Base-by-base conservation (phyloP, 345 rosid genomes). In the Syzygium grande region DNA sequence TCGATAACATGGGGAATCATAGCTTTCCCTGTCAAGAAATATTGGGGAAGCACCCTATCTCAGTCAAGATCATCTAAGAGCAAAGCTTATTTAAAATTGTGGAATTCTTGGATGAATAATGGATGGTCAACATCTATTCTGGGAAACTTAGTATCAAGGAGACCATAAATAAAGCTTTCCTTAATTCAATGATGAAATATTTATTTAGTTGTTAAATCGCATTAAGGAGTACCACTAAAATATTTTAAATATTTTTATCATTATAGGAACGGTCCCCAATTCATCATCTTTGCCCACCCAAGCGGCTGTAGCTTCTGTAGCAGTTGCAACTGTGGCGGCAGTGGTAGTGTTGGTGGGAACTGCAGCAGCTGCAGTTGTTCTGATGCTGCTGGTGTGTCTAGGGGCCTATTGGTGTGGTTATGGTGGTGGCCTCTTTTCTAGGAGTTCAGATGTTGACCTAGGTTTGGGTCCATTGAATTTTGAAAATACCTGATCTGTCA, bases 191-290 rank as follows among this genome's bases (percentile, higher is more conserved):
- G 83, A 73, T 73, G 43, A 38, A 38, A 73, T 38, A 34, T 73
- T 73, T 73, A 38, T 73, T 38, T 73, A 73, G 83, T 22, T 25
- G 58, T 85, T 85, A 53, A 52, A 58, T 85, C n/a, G 51, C 65
- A 54, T 85, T 54, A 85, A 85, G 86, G 38, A 78, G 59, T 51
- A 78, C 58, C 15, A 86, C 86, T 86, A 86, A 85, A 88, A 80
- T 59, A 51, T 84, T 86, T 93, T 93, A 90, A 91, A 93, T 91
- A 93, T 94, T 92, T 95, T 91, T 93, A 94, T 93, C 93, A 89
- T 95, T 93, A 93, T 96, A 96, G 99, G 99, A 93, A 94, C 89
- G 90, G 92, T 92, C 94, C 96, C 96, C 94, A 94, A 93, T 89
- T 93, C 97, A 94, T 95, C 96, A 86, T 94, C 87, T 88, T 88